phyloP scores from a whole-genome alignment of 2,329 filamentous ascomycete species.

The Venturia pyrina region DNA sequence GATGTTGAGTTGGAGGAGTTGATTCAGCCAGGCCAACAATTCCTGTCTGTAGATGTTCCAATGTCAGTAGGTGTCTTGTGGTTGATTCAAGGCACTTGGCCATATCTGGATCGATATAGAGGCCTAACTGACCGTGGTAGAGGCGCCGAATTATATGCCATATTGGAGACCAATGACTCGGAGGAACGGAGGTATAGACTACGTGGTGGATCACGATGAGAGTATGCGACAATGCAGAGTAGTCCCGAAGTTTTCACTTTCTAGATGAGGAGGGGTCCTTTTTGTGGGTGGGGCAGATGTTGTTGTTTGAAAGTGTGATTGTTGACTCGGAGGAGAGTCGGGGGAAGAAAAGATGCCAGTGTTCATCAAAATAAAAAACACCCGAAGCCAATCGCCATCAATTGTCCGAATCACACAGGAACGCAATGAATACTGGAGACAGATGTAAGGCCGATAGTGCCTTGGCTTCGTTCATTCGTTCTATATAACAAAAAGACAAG shows the following conservation, averaged over 20 bases:
- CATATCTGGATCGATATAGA: conserved; percentile 15
- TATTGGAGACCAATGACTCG: conserved; percentile 14
- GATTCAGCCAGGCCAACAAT: conserved; percentile 92
- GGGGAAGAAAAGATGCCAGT: not conserved
- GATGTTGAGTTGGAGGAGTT: conserved; percentile 93
- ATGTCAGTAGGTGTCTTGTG: not conserved
- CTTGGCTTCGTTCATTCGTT: not conserved
- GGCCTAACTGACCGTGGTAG: conserved; percentile 13
- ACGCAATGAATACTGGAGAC: not conserved
- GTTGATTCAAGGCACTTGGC: conserved; percentile 14
- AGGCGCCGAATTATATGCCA: conserved; percentile 18
- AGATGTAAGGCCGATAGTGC: not conserved
- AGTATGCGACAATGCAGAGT: not conserved
- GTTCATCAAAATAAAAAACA: not conserved
- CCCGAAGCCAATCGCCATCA: not conserved
- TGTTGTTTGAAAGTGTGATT: not conserved
- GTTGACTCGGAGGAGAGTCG: not conserved
- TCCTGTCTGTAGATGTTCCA: conserved; percentile 63
- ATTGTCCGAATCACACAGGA: not conserved
- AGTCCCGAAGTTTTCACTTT: not conserved
- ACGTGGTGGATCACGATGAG: not conserved
- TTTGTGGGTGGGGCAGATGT: not conserved
- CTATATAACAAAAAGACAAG: not conserved
- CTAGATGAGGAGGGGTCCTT: not conserved
- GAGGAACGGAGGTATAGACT: conserved; percentile 15